Evolutionary conservation across 2,329 filamentous ascomycete genomes (phyloP), one percentile per base, ranked within the genome.

Genomic region (Arthrobotrys sinensis): DNA sequence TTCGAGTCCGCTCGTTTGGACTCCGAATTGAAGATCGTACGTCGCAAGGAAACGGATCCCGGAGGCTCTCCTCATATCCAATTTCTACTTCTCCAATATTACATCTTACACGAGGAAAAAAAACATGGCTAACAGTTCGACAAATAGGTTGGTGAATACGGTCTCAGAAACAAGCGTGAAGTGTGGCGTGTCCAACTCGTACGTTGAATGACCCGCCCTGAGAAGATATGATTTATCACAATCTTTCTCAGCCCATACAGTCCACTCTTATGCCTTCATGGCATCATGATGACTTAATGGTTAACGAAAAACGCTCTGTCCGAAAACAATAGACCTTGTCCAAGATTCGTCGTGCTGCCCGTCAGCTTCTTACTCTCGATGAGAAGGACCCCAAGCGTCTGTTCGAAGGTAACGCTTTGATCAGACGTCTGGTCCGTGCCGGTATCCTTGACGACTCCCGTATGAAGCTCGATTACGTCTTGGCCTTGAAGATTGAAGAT

Each of bases 381-480:
- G 96, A 99, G 90, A 99, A 99, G 90, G 96, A 99, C 89, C 96
- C 96, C 87, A 98, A 98, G 92, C 94, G 96, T 89, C 94, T 99
- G 83, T 99, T 99, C 90, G 96, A 99, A 91, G 96, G 96, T 88
- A 99, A 99, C 88, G 96, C 96, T 86, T 91, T 99, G 87, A 99
- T 99, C 92, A 96, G 96, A 87, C 96, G 96, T 93, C 94, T 99
- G 83, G 96, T 99, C 83, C 96, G 96, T 87, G 94, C 98, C 86
- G 96, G 96, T 93, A 96, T 99, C 85, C 93, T 99, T 85, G 96
- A 99, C 87, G 96, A 99, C 90, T 94, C 94, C 86, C 96, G 96
- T 91, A 99, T 99, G 96, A 99, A 97, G 93, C 96, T 99, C 90
- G 96, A 99, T 97, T 97, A 99, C 92, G 96, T 99, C 86, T 89